Evolutionary conservation across 768 basidiomycete genomes (phyloP).

Genomic region (Boletales sp.): DNA sequence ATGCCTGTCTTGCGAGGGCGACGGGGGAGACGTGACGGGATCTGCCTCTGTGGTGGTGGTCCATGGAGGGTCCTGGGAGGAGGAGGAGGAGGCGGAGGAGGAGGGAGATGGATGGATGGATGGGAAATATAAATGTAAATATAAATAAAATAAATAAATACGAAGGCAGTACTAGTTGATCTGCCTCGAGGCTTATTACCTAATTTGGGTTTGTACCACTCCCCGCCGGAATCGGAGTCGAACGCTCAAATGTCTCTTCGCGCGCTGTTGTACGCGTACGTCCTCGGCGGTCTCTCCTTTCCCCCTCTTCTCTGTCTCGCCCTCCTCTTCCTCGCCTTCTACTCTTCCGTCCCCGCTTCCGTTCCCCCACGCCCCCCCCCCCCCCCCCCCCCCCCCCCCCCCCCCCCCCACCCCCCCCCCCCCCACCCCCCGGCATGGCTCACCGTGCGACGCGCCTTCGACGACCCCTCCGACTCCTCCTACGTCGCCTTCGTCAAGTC

Average conservation of each 20-base stretch:
- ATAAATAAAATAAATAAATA: too few species aligned
- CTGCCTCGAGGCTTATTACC: too few species aligned
- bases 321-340: conserved; percentile 59
- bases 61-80: conserved; percentile 33
- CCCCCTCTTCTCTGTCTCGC: conserved; percentile 69
- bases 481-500: conserved; percentile 80
- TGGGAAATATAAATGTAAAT: too few species aligned
- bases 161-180: too few species aligned
- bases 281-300: conserved; percentile 88
- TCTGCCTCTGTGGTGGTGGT: conserved; percentile 10
- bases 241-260: conserved; percentile 56
- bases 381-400: conserved; percentile 40
- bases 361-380: too few species aligned
- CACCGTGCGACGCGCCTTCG: conserved; percentile 75
- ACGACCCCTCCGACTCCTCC: conserved; percentile 62
- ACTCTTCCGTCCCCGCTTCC: conserved; percentile 85
- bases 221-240: too few species aligned
- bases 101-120: neutral
- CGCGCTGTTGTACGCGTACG: conserved; percentile 76
- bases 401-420: conserved; percentile 38
- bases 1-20: conserved; percentile 42
- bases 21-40: conserved; percentile 40
- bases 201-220: too few species aligned
- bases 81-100: neutral
- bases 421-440: conserved; percentile 75